Evolutionary conservation across 768 basidiomycete genomes (phyloP), one percentile per base, ranked within the genome.

Genomic region (Lentinula edodes): DNA sequence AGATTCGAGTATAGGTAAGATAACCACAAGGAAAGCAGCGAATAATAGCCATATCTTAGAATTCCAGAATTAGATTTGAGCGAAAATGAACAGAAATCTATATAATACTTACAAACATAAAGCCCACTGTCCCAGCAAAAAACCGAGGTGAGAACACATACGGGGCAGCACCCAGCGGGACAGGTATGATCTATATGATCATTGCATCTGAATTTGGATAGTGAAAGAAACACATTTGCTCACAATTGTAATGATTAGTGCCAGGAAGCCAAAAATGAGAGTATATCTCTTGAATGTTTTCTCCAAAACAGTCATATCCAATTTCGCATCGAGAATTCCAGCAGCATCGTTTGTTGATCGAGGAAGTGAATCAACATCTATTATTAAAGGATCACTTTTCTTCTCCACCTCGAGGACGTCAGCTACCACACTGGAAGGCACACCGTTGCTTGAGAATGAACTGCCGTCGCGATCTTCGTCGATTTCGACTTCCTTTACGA

Each of bases 401-500:
- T 1, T 39, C 51, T 52, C 51, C 12, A 2, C 51, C 12, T 39
- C 28, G 3, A 42, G 16, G 16, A 16, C 43, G 43, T 15, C n/a
- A 15, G 12, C 43, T 45, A 45, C n/a, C 43, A 45, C 6, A 45
- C 38, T 13, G 13, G 38, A 8, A 39, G 38, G 9, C 4, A 18
- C 1, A 45, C n/a, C 43, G n/a, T 45, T 45, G 5, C 43, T 45
- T 15, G 43, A 18, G 1, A 6, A 1, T 16, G 15, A 12, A 15
- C 43, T 18, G 16, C n/a, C 5, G 6, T 18, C 16, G 43, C n/a
- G 43, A 16, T 63, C 62, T 13, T 38, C 36, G 32, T 42, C 45
- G 62, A 8, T 16, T 12, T 51, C 35, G 34, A 45, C 18, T 42
- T 67, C 65, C 50, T 62, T 43, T 6, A 64, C 56, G 18, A 43